Conservation (phyloP, 805 yeast genomes). For the Candida anglica region DNA sequence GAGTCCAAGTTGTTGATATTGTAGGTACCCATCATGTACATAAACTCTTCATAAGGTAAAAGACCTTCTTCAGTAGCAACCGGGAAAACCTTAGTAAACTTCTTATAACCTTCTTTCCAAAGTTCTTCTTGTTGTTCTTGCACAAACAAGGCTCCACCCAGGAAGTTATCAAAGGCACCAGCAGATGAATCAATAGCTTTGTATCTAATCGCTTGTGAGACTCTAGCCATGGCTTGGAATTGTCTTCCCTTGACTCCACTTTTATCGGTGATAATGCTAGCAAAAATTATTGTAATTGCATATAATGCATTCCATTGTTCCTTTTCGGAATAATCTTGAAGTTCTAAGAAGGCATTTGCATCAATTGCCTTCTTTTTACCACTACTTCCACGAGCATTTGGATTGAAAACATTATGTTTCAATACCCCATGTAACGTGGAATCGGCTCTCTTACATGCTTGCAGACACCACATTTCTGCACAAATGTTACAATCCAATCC, state of each 20-base stretch:
- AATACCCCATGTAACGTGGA: slow-evolving; percentile 46
- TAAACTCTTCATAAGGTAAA: slow-evolving; percentile 48
- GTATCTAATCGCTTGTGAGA: slow-evolving; percentile 63
- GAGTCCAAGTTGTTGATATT: slow-evolving; percentile 72
- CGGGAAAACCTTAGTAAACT: slow-evolving; percentile 50
- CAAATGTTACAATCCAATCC: slow-evolving; percentile 68
- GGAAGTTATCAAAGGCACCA: slow-evolving; percentile 49
- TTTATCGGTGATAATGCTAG: slow-evolving; percentile 42
- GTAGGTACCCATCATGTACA: slow-evolving; percentile 64
- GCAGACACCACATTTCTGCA: slow-evolving; percentile 67
- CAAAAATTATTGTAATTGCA: slow-evolving; percentile 56
- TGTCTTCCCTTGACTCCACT: slow-evolving; percentile 38
- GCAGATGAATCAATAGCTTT: slow-evolving; percentile 54
- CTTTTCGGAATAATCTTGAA: slow-evolving; percentile 58
- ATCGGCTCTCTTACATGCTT: slow-evolving; percentile 53
- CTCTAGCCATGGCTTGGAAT: slow-evolving; percentile 61
- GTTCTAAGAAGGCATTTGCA: slow-evolving; percentile 47
- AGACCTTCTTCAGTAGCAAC: slow-evolving; percentile 18
- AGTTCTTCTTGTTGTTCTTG: slow-evolving; percentile 52
- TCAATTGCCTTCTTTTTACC: slow-evolving; percentile 35
- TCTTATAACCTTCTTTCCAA: slow-evolving; percentile 56
- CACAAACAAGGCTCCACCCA: slow-evolving; percentile 51
- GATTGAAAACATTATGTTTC: slow-evolving; percentile 47
- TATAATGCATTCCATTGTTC: slow-evolving; percentile 68
- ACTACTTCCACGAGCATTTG: slow-evolving; percentile 21